Evolutionary conservation across 148 eudicot genomes (phyloP), one percentile per base, ranked within the genome.

Genomic region (Fagopyrum tataricum): DNA sequence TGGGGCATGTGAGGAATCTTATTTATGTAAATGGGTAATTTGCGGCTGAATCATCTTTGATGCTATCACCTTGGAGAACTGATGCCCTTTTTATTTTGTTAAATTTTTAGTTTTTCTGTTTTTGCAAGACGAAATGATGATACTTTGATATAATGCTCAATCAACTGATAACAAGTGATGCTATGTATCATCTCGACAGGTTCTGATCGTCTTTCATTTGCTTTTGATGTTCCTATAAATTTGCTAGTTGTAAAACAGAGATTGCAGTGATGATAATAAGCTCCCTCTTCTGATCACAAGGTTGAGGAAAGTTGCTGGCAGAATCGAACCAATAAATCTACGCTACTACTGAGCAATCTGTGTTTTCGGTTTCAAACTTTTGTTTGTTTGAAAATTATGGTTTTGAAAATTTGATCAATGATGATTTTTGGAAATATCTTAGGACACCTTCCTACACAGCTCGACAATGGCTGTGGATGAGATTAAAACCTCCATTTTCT

Each of bases 391-490:
- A n/a, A n/a, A n/a, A n/a, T n/a, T n/a, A 3, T 10, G 0, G 10
- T 46, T 10, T 7, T 7, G 49, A 46, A 24, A 10, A 24, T 15
- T 24, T 18, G 24, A n/a, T 26, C 67, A 31, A 64, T 64, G 69
- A 64, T 37, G 42, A 64, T 6, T 0, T 64, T 1, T 64, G 69
- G 69, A 64, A 31, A 4, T 23, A 64, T 64, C 69, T 64, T 64
- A 64, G 69, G 69, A 64, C 69, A 64, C 69, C 69, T 64, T 64
- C 69, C 69, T 64, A 64, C 69, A 64, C 69, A 26, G 69, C 20
- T 15, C 14, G 10, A 37, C 42, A 64, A 59, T 59, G 66, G 69
- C 69, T 37, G 69, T 64, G 69, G 69, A 64, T 64, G 69, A 64
- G 69, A 64, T 12, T 3, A 31, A 31, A 31, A 0, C 37, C 2